Conservation (phyloP, 2,329 filamentous ascomycete species). For the Alternaria triticimaculans region DNA sequence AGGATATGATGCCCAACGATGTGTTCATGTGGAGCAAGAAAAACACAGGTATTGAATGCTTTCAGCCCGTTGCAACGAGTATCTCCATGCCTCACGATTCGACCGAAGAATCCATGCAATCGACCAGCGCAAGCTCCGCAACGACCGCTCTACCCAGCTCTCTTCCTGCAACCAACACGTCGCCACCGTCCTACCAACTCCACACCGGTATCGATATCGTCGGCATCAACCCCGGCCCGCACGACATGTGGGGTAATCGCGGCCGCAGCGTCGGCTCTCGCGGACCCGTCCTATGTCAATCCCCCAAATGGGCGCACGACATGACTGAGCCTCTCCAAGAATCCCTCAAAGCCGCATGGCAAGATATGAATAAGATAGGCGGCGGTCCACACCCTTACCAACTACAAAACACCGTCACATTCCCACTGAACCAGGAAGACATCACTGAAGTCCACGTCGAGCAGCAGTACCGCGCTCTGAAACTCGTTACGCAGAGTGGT, state of each 20-base stretch:
- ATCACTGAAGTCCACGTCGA: constrained; percentile 25
- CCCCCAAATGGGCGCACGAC: neutral
- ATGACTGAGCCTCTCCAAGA: neutral
- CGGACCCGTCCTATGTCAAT: neutral
- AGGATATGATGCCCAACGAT: constrained; percentile 12
- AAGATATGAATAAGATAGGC: neutral
- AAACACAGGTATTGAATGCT: constrained; percentile 4
- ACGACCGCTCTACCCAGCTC: neutral
- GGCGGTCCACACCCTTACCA: neutral
- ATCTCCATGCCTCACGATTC: neutral
- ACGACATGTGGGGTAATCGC: neutral
- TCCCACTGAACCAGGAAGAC: constrained; percentile 21
- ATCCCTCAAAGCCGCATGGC: neutral
- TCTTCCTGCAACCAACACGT: neutral
- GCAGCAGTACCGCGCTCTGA: constrained; percentile 15
- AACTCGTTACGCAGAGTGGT: constrained; percentile 21
- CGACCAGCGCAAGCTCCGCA: neutral
- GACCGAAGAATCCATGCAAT: neutral
- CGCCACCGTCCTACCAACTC: neutral
- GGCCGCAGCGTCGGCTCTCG: neutral
- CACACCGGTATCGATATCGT: neutral
- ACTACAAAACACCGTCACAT: neutral
- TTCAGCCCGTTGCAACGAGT: neutral
- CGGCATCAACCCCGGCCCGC: neutral
- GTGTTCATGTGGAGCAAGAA: constrained; percentile 14